These are phyloP conservation scores for Hirsutella minnesotensis DNA, from an alignment of 2,329 filamentous ascomycete genomes.

Conservation along the genomic window DNA sequence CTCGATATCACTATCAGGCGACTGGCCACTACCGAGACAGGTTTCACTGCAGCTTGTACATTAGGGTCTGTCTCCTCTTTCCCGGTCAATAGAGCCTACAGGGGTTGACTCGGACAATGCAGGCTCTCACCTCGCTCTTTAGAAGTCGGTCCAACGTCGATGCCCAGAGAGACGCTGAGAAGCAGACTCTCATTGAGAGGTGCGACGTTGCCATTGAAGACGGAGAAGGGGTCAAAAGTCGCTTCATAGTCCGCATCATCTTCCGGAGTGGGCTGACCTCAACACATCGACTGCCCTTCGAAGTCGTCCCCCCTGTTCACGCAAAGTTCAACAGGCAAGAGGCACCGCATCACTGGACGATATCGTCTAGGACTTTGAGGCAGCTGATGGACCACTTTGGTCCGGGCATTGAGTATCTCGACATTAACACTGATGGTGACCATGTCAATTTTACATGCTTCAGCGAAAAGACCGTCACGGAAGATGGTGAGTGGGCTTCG, in stretches of 20 bases:
- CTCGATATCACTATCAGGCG: conserved; percentile 55
- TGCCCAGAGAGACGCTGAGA: conserved; percentile 42
- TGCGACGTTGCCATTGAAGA: conserved; percentile 68
- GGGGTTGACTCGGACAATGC: background rate
- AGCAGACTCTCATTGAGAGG: conserved; percentile 58
- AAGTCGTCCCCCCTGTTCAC: conserved; percentile 61
- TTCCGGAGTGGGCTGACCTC: conserved; percentile 69
- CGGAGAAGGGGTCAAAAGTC: conserved; percentile 56
- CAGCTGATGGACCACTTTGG: conserved; percentile 74
- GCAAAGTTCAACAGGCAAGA: conserved; percentile 60
- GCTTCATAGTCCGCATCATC: conserved; percentile 61
- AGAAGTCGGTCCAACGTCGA: conserved; percentile 52
- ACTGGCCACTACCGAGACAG: conserved; percentile 37
- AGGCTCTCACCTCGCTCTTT: conserved; percentile 64
- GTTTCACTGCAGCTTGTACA: conserved; percentile 68
- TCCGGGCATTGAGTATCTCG: conserved; percentile 67
- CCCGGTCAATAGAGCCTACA: no score
- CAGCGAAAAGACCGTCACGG: conserved; percentile 64
- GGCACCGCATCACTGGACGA: conserved; percentile 59
- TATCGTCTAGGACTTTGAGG: conserved; percentile 57
- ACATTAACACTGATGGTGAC: conserved; percentile 63
- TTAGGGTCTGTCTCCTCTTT: conserved; percentile 37
- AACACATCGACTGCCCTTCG: conserved; percentile 65
- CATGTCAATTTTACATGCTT: conserved; percentile 71
- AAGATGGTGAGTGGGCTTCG: conserved; percentile 25